These are phyloP conservation scores for Echium plantagineum DNA, from an alignment of 257 asterid species.

Conservation along the genomic window DNA sequence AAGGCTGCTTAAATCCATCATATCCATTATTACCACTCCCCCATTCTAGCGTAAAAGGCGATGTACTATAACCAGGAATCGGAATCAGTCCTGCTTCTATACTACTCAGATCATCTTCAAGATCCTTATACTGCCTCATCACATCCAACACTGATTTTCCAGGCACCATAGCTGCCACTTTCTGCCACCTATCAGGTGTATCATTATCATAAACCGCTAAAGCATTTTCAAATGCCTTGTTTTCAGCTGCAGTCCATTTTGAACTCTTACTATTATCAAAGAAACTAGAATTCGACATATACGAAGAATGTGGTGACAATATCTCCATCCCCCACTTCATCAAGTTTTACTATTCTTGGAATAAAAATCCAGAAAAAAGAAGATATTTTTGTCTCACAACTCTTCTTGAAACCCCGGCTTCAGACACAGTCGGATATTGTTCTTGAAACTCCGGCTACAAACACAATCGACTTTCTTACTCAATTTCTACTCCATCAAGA, in stretches of 20 bases:
- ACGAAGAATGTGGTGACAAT: constrained; percentile 27
- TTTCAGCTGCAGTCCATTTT: constrained; percentile 71
- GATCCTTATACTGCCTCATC: constrained; percentile 56
- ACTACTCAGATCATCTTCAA: constrained; percentile 57
- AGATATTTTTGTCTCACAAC: no score
- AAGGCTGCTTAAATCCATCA: constrained; percentile 30
- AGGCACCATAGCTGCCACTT: constrained; percentile 74
- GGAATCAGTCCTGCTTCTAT: constrained; percentile 85
- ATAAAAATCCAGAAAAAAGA: no score
- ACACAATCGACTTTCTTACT: no score
- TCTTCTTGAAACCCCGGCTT: no score
- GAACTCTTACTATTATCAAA: constrained; percentile 33
- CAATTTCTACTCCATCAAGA: no score
- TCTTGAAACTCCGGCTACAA: no score
- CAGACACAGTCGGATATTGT: no score
- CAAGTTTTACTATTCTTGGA: background rate
- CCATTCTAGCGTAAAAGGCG: constrained; percentile 61
- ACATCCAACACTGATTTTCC: constrained; percentile 67
- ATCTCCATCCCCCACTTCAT: constrained; percentile 51
- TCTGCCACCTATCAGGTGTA: constrained; percentile 81
- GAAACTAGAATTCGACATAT: constrained; percentile 21
- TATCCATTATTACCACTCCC: constrained; percentile 20
- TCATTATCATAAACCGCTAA: constrained; percentile 68
- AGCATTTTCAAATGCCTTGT: constrained; percentile 65
- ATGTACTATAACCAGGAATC: constrained; percentile 39